Evolutionary conservation across 805 yeast species (phyloP).

Genomic region (Saccharomyces kudriavzevii): DNA sequence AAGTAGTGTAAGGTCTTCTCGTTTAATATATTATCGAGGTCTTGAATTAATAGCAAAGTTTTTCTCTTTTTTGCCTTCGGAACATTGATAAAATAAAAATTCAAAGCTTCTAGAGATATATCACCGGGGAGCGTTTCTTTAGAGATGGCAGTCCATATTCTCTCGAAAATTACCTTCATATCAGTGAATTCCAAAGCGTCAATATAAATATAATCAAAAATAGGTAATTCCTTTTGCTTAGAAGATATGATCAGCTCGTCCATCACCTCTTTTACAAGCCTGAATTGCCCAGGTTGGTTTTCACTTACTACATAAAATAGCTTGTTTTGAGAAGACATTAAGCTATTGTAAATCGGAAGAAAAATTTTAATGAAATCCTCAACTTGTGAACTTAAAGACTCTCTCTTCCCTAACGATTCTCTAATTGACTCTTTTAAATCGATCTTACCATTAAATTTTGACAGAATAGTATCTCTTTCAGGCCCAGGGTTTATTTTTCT

Average conservation of each 20-base stretch:
- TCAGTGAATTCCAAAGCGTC: conserved; percentile 80
- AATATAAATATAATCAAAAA: conserved; percentile 73
- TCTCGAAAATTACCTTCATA: conserved; percentile 75
- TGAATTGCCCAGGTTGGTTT: background rate
- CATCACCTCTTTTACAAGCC: conserved; percentile 70
- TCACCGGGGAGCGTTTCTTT: conserved; percentile 51
- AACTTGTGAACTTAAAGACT: background rate
- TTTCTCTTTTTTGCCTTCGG: conserved; percentile 26
- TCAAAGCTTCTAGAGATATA: conserved; percentile 60
- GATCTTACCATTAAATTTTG: conserved; percentile 18
- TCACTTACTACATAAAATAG: background rate
- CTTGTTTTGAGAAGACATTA: background rate
- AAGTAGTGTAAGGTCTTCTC: conserved; percentile 37
- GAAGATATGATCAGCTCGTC: conserved; percentile 46
- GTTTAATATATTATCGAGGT: background rate
- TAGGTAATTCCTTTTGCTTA: conserved; percentile 32
- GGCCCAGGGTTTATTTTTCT: conserved; percentile 35
- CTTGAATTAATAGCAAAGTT: background rate
- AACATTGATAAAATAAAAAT: conserved; percentile 49
- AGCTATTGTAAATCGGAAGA: background rate
- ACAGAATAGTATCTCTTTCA: conserved; percentile 28
- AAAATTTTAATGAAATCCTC: background rate
- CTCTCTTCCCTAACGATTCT: background rate
- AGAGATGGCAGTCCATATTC: conserved; percentile 68
- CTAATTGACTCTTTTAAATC: background rate